phyloP scores from a whole-genome alignment of 2,329 filamentous ascomycete species.

The Neofusicoccum sp. region DNA sequence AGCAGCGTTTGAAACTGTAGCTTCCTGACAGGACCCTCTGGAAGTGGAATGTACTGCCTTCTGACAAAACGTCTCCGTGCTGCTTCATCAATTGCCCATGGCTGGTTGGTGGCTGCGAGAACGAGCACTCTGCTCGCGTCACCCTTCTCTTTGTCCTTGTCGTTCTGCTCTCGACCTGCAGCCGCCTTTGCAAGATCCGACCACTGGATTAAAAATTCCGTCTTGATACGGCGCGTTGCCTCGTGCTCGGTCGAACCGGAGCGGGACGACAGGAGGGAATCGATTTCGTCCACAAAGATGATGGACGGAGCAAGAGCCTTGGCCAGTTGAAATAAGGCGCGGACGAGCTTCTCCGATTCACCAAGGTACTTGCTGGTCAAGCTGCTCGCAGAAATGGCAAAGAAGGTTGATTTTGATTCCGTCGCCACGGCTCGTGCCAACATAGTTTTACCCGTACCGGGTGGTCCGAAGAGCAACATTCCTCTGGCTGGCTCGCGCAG shows the following conservation, averaged over 20 bases:
- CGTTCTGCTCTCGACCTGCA: conserved; percentile 73
- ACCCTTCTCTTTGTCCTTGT: conserved; percentile 69
- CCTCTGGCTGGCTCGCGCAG: conserved; percentile 90
- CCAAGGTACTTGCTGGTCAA: conserved; percentile 95
- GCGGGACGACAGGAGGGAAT: conserved; percentile 84
- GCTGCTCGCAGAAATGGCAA: conserved; percentile 93
- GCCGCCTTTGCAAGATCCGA: conserved; percentile 90
- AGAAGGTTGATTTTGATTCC: conserved; percentile 92
- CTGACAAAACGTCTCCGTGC: conserved; percentile 88
- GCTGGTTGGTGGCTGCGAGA: conserved; percentile 90
- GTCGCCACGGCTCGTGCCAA: conserved; percentile 91
- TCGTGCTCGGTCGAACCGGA: conserved; percentile 87
- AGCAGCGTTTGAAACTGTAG: conserved; percentile 78
- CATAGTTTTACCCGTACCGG: conserved; percentile 99
- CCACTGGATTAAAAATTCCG: conserved; percentile 97
- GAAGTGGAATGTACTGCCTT: conserved; percentile 92
- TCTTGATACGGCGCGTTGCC: conserved; percentile 91
- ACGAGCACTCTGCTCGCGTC: conserved; percentile 90
- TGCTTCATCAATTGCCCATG: conserved; percentile 97
- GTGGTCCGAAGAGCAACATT: conserved; percentile 94
- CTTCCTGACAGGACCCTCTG: conserved; percentile 79
- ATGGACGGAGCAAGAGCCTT: conserved; percentile 89
- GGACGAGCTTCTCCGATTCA: conserved; percentile 94
- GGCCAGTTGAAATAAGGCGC: conserved; percentile 87
- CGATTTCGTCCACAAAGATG: conserved; percentile 98